A percentile compares a stretch with the other conserved stretches of the same genome.
phyloP scores from a whole-genome alignment of 2,329 filamentous ascomycete genomes.

The Verruconis gallopava region DNA sequence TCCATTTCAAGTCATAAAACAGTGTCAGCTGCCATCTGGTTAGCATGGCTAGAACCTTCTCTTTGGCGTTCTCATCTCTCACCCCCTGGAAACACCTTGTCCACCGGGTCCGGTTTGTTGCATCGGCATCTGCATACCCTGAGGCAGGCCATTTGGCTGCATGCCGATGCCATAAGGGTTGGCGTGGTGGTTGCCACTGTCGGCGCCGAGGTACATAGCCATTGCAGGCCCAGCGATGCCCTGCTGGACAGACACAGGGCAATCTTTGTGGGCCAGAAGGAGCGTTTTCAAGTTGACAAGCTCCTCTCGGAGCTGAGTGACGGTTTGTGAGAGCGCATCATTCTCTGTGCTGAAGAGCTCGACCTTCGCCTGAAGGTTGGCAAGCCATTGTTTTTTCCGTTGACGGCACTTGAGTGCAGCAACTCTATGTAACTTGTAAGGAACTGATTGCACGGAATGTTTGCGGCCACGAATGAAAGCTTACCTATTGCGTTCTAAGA shows the following conservation, averaged over 20 bases:
- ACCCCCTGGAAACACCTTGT: background rate
- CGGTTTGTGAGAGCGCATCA: constrained; percentile 70
- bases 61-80: no score
- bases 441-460: background rate
- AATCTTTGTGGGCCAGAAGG: constrained; percentile 89
- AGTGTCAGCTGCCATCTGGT: no score
- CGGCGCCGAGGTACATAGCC: constrained; percentile 7
- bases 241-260: constrained; percentile 80
- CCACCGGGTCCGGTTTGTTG: constrained; percentile 4
- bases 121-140: constrained; percentile 23
- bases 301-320: constrained; percentile 76
- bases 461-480: constrained; percentile 18
- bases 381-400: constrained; percentile 97
- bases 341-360: constrained; percentile 89
- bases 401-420: constrained; percentile 94
- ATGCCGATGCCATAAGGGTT: constrained; percentile 20
- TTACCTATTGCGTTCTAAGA: constrained; percentile 89
- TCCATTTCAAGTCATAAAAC: no score
- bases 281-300: constrained; percentile 91
- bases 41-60: no score
- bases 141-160: constrained; percentile 27
- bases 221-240: constrained; percentile 27
- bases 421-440: constrained; percentile 57
- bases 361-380: constrained; percentile 86
- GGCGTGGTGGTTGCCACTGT: constrained; percentile 15